Evolutionary conservation across 306 rosid species (phyloP).

Genomic region (Alnus glutinosa): DNA sequence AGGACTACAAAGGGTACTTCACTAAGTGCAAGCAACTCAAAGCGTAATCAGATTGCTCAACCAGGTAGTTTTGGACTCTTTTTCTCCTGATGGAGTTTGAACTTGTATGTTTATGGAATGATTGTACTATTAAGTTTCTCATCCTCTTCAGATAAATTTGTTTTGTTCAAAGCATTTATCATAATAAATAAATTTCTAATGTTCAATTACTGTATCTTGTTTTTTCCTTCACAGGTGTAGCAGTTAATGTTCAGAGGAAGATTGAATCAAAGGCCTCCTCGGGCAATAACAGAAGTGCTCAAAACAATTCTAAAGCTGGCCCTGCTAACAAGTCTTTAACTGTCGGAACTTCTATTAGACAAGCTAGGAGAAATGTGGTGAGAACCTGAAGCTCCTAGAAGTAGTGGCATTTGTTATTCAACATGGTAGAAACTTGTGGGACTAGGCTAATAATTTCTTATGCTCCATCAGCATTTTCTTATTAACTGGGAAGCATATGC

Average conservation of each 20-base stretch:
- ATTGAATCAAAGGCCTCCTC: conserved; percentile 34
- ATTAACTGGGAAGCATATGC: conserved; percentile 24
- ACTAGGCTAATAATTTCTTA: not conserved
- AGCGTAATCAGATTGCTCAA: conserved; percentile 51
- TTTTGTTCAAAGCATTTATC: not conserved
- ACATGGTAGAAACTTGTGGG: not conserved
- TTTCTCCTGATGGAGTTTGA: not conserved
- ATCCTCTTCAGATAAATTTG: not conserved
- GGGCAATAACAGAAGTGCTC: conserved; percentile 32
- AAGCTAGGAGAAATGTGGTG: conserved; percentile 62
- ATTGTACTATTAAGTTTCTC: not conserved
- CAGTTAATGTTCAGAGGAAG: conserved; percentile 37
- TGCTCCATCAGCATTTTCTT: not conserved
- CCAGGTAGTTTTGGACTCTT: conserved; percentile 34
- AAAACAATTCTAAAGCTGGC: conserved; percentile 38
- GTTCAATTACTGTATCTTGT: not conserved
- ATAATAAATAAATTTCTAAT: not conserved
- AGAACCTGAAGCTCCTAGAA: conserved; percentile 37
- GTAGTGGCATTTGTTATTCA: conserved; percentile 17
- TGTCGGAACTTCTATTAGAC: conserved; percentile 44
- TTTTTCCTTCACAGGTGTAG: conserved; percentile 35
- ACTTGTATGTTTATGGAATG: not conserved
- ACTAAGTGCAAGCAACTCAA: conserved; percentile 39
- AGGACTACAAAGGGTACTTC: conserved; percentile 43
- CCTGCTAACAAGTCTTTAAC: conserved; percentile 41